Conservation (phyloP, 2,329 filamentous ascomycete species). For the Chaetomium sp. region DNA sequence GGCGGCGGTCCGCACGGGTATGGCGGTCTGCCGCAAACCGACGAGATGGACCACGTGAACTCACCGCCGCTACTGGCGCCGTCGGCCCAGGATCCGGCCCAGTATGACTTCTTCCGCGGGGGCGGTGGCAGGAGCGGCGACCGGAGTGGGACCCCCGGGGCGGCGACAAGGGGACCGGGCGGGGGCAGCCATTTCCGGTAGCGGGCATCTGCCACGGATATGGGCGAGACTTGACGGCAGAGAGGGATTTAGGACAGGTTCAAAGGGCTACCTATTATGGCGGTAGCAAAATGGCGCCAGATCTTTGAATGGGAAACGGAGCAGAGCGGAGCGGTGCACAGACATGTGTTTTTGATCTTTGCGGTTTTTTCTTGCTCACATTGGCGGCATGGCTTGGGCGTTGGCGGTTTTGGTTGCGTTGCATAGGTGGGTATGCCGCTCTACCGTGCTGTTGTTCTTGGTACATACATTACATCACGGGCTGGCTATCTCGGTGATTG, state of each 20-base stretch:
- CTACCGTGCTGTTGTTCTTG: background rate
- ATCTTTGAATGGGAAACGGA: background rate
- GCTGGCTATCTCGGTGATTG: background rate
- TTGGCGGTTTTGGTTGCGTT: constrained; percentile 4
- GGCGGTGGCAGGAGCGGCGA: constrained; percentile 21
- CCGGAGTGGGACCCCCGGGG: constrained; percentile 18
- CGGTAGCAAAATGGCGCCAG: background rate
- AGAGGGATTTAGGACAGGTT: background rate
- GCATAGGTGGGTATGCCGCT: background rate
- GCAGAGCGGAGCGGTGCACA: background rate
- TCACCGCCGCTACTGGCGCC: constrained; percentile 26
- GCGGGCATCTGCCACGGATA: background rate
- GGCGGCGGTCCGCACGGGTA: constrained; percentile 63
- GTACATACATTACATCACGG: background rate
- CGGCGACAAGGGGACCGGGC: constrained; percentile 21
- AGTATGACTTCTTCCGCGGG: constrained; percentile 61
- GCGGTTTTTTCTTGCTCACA: background rate
- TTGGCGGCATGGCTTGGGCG: constrained; percentile 7
- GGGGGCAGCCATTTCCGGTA: constrained; percentile 25
- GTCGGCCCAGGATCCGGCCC: constrained; percentile 46
- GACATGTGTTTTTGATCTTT: background rate
- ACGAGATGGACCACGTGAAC: constrained; percentile 43
- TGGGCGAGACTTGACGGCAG: background rate
- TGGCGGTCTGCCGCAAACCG: constrained; percentile 59
- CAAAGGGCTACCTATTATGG: background rate